phyloP scores from a whole-genome alignment of 306 rosid species.

The Acacia melanoxylon region DNA sequence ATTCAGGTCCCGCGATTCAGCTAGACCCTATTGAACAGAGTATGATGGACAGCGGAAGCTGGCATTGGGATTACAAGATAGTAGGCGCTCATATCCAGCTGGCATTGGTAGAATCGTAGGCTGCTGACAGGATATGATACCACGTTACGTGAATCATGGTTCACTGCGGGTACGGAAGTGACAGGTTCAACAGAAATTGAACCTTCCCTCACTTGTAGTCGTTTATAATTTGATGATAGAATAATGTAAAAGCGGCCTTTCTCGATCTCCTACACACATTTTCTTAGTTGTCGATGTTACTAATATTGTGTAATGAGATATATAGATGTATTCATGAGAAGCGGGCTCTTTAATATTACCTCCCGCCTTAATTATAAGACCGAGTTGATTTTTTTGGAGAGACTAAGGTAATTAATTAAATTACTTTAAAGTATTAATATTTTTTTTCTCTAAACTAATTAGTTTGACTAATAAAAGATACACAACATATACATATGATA shows the following conservation, averaged over 20 bases:
- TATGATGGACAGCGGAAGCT: conserved; percentile 77
- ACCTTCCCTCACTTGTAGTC: conserved; percentile 36
- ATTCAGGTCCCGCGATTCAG: conserved; percentile 56
- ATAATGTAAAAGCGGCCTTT: conserved; percentile 29
- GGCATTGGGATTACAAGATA: conserved; percentile 83
- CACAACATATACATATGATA: no score
- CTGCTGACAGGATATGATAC: conserved; percentile 24
- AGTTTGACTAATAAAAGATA: no score
- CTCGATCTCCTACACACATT: conserved; percentile 12
- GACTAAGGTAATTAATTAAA: no score
- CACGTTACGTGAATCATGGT: conserved; percentile 75
- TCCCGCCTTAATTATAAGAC: no score
- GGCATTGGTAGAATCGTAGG: conserved; percentile 60
- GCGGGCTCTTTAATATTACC: not conserved
- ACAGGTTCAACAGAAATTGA: conserved; percentile 74
- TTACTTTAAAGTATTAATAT: no score
- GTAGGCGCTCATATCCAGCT: conserved; percentile 64
- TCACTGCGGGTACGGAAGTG: conserved; percentile 56
- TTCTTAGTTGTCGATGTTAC: conserved; percentile 26
- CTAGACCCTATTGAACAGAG: conserved; percentile 58
- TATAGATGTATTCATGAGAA: conserved; percentile 20
- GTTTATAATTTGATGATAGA: conserved; percentile 23
- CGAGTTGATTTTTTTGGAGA: no score
- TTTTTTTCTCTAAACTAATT: no score
- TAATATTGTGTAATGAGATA: conserved; percentile 39